Evolutionary conservation across 768 basidiomycete species (phyloP), one percentile per base, ranked within the genome.

Genomic region (Trametes punicea): DNA sequence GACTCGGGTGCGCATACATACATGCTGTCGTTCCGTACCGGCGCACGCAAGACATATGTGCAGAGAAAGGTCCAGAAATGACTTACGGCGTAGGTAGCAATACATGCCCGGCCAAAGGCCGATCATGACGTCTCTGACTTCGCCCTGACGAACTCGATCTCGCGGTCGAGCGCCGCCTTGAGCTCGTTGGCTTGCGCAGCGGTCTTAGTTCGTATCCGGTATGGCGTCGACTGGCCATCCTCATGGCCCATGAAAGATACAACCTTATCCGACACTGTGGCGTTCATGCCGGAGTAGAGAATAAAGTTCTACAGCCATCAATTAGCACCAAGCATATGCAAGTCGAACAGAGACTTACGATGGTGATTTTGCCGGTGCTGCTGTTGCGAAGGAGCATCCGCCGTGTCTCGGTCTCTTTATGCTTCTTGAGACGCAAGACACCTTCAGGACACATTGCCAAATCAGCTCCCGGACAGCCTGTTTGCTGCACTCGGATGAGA

Each of bases 221-320:
- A 91, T 13, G 83, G 81, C 46, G 78, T 76, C 38, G 84, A 74
- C n/a, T 65, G 67, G 21, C 79, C 81, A 6, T 78, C 74, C 39
- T 85, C 85, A 61, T 89, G 86, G 20, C 88, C 90, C 16, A 90
- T 74, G 63, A 91, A 87, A 8, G 81, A 77, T 10, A 91, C 63
- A 0, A 74, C 62, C 58, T 81, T 83, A 64, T 80, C 82, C 26
- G 72, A 67, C 47, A 77, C 70, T 1, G 78, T 76, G 11, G 80
- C 78, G 47, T 78, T 82, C 58, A 91, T 71, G 13, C 78, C 80
- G 0, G 74, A 62, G 63, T 88, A 83, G 33, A 91, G 67, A 51
- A 77, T 79, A 75, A 90, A 91, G 68, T 92, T 92, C 90, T 92
- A 40, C 23, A 31, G 39, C 26, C 25, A 27, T 20, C 25, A 9